Percentiles rank a stretch among this genome's conserved stretches.
These are phyloP conservation scores for Geoglossum glabrum DNA, from an alignment of 495 filamentous ascomycete genomes.

Conservation along the genomic window DNA sequence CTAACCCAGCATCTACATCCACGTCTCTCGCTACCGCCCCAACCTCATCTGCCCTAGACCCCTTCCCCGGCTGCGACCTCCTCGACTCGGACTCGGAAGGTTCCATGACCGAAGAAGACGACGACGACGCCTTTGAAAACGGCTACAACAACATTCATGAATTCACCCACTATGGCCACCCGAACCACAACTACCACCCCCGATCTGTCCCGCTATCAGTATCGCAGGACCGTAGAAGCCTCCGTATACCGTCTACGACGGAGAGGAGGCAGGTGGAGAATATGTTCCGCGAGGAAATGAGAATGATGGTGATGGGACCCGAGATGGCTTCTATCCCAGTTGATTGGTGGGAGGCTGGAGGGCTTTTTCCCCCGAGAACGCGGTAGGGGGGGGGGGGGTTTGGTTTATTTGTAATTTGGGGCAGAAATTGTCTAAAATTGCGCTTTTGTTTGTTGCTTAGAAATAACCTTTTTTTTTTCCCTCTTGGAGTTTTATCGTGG, in stretches of 20 bases:
- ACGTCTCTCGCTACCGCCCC: background rate
- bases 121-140: background rate
- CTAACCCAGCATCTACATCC: constrained; percentile 14
- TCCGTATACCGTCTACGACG: background rate
- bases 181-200: background rate
- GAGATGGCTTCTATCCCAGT: background rate
- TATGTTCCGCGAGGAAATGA: background rate
- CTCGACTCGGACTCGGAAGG: background rate
- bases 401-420: too few species aligned
- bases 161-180: background rate
- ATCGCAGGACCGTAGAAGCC: background rate
- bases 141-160: background rate
- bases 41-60: background rate
- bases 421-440: background rate
- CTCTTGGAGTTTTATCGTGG: too few species aligned
- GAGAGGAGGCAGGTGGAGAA: background rate
- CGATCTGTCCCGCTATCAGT: background rate
- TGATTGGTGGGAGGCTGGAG: background rate
- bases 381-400: too few species aligned
- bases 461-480: too few species aligned
- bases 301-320: background rate
- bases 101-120: background rate
- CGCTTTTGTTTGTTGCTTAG: too few species aligned
- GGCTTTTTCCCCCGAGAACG: background rate
- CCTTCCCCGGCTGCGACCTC: background rate